A percentile compares a stretch with the other conserved stretches of the same genome.
Evolutionary conservation across 2,329 filamentous ascomycete species (phyloP).

Genomic region (Rhinocladiella mackenziei): DNA sequence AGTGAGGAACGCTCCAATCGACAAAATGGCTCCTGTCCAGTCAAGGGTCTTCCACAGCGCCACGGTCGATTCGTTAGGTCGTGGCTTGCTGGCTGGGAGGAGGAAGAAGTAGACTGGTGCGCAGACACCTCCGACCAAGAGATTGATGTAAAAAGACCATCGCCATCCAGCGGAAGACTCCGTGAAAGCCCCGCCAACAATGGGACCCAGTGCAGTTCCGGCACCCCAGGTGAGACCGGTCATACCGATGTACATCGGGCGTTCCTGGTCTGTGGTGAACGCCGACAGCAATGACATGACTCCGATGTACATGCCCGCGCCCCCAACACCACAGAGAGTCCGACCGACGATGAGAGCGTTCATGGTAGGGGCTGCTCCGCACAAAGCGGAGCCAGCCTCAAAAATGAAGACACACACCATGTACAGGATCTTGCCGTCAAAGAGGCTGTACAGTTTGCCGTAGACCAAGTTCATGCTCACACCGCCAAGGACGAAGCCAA

Average conservation of each 20-base stretch:
- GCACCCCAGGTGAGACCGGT: conserved; percentile 36
- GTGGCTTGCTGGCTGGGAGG: conserved; percentile 34
- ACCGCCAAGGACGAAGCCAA: conserved; percentile 17
- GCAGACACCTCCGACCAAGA: conserved; percentile 41
- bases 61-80: conserved; percentile 18
- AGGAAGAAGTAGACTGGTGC: conserved; percentile 45
- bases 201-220: conserved; percentile 37
- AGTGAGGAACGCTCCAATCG: conserved; percentile 34
- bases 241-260: conserved; percentile 33
- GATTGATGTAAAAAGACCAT: conserved; percentile 54
- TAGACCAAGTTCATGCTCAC: conserved; percentile 15
- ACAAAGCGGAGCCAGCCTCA: conserved; percentile 36
- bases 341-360: conserved; percentile 45
- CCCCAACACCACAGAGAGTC: conserved; percentile 35
- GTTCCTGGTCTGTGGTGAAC: conserved; percentile 25
- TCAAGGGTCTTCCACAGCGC: conserved; percentile 36
- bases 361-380: conserved; percentile 44
- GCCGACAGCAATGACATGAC: conserved; percentile 30
- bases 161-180: conserved; percentile 18
- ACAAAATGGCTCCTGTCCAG: conserved; percentile 45
- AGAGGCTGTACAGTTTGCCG: conserved; percentile 27
- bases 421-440: conserved; percentile 45
- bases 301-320: conserved; percentile 31
- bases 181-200: conserved; percentile 37
- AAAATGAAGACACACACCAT: conserved; percentile 32